Evolutionary conservation across 176 grass and related monocot species (phyloP).

Genomic region (Carex myosuroides): DNA sequence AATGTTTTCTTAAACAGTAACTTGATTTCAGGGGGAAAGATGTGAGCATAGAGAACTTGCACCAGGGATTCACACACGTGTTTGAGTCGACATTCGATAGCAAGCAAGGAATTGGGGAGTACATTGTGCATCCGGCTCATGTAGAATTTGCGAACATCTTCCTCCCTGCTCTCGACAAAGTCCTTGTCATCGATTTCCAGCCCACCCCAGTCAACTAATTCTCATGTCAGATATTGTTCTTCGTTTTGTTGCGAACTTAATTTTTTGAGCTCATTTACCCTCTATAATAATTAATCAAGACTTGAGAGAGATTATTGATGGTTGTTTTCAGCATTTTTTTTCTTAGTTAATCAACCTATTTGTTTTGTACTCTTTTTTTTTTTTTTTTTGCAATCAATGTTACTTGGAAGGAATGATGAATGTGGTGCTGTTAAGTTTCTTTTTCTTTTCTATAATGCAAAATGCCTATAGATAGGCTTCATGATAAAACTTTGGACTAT

Average conservation of each 20-base stretch:
- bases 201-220: constrained; percentile 24
- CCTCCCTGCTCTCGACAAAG: constrained; percentile 48
- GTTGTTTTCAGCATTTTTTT: too few species aligned
- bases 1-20: too few species aligned
- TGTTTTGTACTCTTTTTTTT: too few species aligned
- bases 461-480: too few species aligned
- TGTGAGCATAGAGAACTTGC: constrained; percentile 87
- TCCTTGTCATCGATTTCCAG: constrained; percentile 57
- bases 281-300: too few species aligned
- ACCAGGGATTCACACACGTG: constrained; percentile 83
- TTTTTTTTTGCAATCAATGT: too few species aligned
- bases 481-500: too few species aligned
- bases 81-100: constrained; percentile 81
- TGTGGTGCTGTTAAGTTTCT: too few species aligned
- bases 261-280: not conserved
- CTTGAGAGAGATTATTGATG: too few species aligned
- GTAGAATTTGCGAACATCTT: constrained; percentile 51
- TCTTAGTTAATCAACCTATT: too few species aligned
- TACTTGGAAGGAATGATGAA: too few species aligned
- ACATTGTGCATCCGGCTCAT: constrained; percentile 64
- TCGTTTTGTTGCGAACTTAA: not conserved
- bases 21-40: constrained; percentile 56
- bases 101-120: constrained; percentile 60
- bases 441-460: too few species aligned
- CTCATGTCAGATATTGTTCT: not conserved